Percentiles rank a stretch among this genome's conserved stretches.
phyloP scores from a whole-genome alignment of 75 land plant species.

The Pinus tabuliformis region DNA sequence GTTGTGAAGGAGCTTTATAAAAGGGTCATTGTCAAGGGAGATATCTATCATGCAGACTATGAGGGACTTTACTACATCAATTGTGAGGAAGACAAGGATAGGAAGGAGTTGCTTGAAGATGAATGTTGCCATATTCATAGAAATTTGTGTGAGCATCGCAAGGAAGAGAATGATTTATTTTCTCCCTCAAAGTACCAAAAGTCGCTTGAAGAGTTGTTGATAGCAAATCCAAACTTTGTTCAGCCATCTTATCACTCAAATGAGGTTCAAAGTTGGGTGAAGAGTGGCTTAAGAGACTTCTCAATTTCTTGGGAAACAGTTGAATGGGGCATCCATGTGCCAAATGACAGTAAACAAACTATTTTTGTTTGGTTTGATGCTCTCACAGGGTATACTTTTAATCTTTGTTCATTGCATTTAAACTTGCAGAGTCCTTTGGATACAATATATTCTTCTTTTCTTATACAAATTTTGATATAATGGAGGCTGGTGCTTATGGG shows the following conservation, averaged over 20 bases:
- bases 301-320: slow-evolving; percentile 97
- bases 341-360: slow-evolving; percentile 85
- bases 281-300: slow-evolving; percentile 85
- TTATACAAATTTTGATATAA: no score
- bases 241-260: slow-evolving; percentile 85
- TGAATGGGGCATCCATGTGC: slow-evolving; percentile 98
- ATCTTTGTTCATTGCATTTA: no score
- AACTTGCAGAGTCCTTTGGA: no score
- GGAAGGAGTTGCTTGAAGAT: slow-evolving; percentile 77
- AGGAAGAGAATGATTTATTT: slow-evolving; percentile 96
- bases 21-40: slow-evolving; percentile 77
- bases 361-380: slow-evolving; percentile 99
- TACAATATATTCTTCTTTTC: no score
- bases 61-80: slow-evolving; percentile 97
- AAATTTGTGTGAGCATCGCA: slow-evolving; percentile 80
- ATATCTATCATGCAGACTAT: slow-evolving; percentile 89
- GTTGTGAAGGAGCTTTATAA: slow-evolving; percentile 85
- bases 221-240: slow-evolving; percentile 80
- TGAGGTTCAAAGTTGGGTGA: slow-evolving; percentile 97
- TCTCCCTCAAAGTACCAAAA: slow-evolving; percentile 92
- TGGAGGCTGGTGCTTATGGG: no score
- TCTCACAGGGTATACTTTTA: slow-evolving; percentile 95
- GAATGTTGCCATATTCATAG: slow-evolving; percentile 86
- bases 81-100: slow-evolving; percentile 99
- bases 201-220: slow-evolving; percentile 60